These are phyloP conservation scores for Lipomyces spencermartinsiae DNA, from an alignment of 805 yeast species.

Conservation along the genomic window DNA sequence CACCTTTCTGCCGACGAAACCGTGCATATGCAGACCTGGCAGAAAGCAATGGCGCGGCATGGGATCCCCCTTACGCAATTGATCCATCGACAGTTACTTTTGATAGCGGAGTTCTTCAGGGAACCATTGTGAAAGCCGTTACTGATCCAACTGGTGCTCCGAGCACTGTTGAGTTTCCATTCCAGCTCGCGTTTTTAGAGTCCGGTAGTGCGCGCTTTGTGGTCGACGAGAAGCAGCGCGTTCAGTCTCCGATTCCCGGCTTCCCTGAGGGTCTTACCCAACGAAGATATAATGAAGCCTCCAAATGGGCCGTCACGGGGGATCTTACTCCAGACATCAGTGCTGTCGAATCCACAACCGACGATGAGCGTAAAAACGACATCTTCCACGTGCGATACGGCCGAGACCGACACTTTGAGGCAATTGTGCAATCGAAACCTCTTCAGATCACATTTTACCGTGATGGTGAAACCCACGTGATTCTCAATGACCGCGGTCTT, in stretches of 20 bases:
- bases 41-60: conserved; percentile 38
- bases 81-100: conserved; percentile 47
- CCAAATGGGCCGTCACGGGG: conserved; percentile 61
- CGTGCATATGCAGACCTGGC: conserved; percentile 61
- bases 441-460: conserved; percentile 58
- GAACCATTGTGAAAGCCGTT: conserved; percentile 53
- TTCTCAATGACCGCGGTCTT: conserved; percentile 71
- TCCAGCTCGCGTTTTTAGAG: conserved; percentile 61
- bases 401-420: conserved; percentile 47
- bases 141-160: conserved; percentile 6
- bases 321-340: conserved; percentile 33
- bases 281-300: conserved; percentile 66
- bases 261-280: conserved; percentile 47
- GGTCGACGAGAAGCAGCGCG: conserved; percentile 67
- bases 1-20: conserved; percentile 80
- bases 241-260: conserved; percentile 36
- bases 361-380: conserved; percentile 17
- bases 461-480: conserved; percentile 55
- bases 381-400: conserved; percentile 48
- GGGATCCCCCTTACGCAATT: conserved; percentile 52
- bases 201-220: conserved; percentile 66
- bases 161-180: conserved; percentile 55
- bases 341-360: conserved; percentile 26
- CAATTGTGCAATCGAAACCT: conserved; percentile 55
- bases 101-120: conserved; percentile 50